Base-by-base conservation (phyloP, 768 basidiomycete genomes). In the Tylopilus rubrobrunneus region DNA sequence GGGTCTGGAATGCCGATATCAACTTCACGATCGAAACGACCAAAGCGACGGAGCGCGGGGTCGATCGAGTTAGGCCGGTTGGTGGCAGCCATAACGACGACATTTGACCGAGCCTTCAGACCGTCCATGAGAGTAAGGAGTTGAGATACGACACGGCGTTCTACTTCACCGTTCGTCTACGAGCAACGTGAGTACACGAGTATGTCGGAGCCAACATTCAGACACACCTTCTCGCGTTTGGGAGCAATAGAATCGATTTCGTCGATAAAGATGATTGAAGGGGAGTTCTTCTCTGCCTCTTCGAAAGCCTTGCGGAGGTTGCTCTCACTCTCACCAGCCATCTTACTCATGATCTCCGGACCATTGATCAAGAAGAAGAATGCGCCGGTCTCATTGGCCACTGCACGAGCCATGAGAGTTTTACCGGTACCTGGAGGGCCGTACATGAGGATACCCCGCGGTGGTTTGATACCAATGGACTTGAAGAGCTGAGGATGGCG, bases 321-420 rank as follows among this genome's bases (percentile, higher is more conserved):
- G 67, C 90, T 93, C 72, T 99, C 97, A 69, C 85, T 87, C 76
- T 99, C 97, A 62, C 97, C 97, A 49, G 97, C 97, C 97, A 99
- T 99, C 80, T 99, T 98, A 63, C 89, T 92, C 97, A 99, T 99
- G 71, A 99, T 98, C 74, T 99, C 97, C 48, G 97, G 97, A 50
- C 97, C 97, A 67, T 98, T 99, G 76, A 99, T 99, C 48, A 98
- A 77, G 86, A 99, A 99, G 83, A 99, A 99, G 84, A 99, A 99
- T 15, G 97, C 97, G 47, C 97, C 97, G 27, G 97, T 99, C 74
- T 99, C 97, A 70, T 99, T 99, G 59, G 97, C 97, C 45, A 99
- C 97, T 7, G 97, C 97, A 62, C 97, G 87, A 48, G 97, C 97
- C 96, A 99, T 99, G 61, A 99, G 83, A 7, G 97, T 98, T 78